Conservation (phyloP, 2,329 filamentous ascomycete species). For the Colletotrichum camelliae region DNA sequence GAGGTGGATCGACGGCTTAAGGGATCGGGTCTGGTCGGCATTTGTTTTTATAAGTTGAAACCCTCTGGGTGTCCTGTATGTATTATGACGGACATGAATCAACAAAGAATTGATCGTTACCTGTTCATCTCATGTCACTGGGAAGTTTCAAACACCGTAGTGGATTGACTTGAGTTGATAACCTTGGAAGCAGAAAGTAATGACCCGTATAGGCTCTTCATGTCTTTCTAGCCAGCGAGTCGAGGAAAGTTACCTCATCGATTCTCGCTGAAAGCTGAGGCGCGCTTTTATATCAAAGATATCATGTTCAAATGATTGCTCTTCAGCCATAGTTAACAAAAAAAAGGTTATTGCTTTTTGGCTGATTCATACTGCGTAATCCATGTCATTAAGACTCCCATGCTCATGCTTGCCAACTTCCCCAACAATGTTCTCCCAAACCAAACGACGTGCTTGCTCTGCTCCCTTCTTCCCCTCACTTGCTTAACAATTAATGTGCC, state of each 20-base stretch:
- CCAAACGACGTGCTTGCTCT: not conserved
- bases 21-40: constrained; percentile 4
- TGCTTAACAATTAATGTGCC: not conserved
- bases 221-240: not conserved
- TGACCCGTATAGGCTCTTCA: too few species aligned
- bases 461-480: not conserved
- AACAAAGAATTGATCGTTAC: constrained; percentile 6
- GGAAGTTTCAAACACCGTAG: not conserved
- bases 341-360: not conserved
- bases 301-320: not conserved
- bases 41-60: not conserved
- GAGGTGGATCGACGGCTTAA: constrained; percentile 12
- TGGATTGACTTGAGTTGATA: not conserved
- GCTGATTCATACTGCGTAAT: not conserved
- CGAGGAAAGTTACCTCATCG: not conserved
- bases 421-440: not conserved
- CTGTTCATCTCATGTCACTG: not conserved
- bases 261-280: not conserved
- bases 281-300: not conserved
- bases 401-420: not conserved
- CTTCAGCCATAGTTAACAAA: not conserved
- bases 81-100: constrained; percentile 26
- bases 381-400: not conserved
- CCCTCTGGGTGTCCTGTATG: constrained; percentile 1
- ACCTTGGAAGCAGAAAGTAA: not conserved